Evolutionary conservation across 1,284 basidiomycete genomes (phyloP).

Genomic region (Tremellales sp.): DNA sequence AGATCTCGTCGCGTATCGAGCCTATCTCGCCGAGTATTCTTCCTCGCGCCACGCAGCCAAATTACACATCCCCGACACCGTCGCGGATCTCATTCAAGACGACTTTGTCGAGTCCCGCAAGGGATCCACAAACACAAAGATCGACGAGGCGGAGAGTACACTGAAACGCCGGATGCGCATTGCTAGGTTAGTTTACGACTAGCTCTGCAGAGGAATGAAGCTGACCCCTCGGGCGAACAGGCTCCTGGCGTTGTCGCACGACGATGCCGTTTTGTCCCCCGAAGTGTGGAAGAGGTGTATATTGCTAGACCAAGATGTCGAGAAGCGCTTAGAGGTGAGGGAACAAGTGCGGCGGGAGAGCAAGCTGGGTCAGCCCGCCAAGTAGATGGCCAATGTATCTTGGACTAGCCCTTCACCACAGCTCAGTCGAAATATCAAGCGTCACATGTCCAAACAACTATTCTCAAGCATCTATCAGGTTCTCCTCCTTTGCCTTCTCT

Average conservation of each 20-base stretch:
- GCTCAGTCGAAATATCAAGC: constrained; percentile 1
- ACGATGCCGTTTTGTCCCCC: constrained; percentile 20
- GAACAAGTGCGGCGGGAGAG: constrained; percentile 7
- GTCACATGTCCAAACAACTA: constrained; percentile 4
- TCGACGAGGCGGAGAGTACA: constrained; percentile 26
- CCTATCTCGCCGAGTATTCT: constrained; percentile 24
- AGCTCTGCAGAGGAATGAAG: constrained; percentile 1
- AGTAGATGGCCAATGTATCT: background rate
- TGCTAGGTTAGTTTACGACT: constrained; percentile 22
- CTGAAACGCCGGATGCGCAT: constrained; percentile 45
- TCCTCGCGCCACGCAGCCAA: constrained; percentile 16
- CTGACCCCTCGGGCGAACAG: too few species aligned
- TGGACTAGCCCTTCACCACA: background rate
- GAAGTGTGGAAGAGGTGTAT: constrained; percentile 35
- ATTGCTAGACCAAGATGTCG: constrained; percentile 29
- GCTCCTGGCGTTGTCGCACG: constrained; percentile 36
- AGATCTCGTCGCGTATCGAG: constrained; percentile 21
- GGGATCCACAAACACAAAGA: constrained; percentile 6
- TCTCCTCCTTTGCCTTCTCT: constrained; percentile 62
- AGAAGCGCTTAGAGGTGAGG: constrained; percentile 13
- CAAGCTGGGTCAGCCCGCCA: constrained; percentile 5
- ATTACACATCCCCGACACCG: constrained; percentile 36
- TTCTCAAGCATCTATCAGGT: constrained; percentile 29
- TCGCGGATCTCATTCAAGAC: constrained; percentile 38
- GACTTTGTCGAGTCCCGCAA: constrained; percentile 37